Base-by-base conservation (phyloP, 495 filamentous ascomycete species). In the Penicillium diatomitis region DNA sequence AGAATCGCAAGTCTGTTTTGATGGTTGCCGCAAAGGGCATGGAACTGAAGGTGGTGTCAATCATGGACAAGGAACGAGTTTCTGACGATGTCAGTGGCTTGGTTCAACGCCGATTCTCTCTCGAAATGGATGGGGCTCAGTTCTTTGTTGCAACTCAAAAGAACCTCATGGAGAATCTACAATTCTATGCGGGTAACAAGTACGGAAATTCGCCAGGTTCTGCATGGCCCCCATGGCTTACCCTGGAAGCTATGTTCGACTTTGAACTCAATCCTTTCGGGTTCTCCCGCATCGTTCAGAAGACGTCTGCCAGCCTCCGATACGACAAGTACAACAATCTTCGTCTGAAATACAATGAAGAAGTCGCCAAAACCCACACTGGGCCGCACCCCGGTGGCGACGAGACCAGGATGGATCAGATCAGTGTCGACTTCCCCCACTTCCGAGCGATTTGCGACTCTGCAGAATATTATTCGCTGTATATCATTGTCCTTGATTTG, bases 251-350 rank as follows among this genome's bases (percentile, higher is more conserved):
- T 49, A 96, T 96, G 85, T 96, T 96, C 53, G 90, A 97, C 68
- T 98, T 96, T 68, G 70, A 88, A 46, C 72, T 85, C 12, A 85
- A 90, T 60, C 91, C 92, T 1, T 96, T 95, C 60, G 92, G 94
- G 31, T 97, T 96, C 72, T 90, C 88, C 53, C 80, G 94, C 30
- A 88, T 97, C 31, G 88, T 98, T 38, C 87, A 96, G 56, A 86
- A 87, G 64, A 98, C 92, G 5, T 97, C 92, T 2, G 91, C 91
- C 33, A 90, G 81, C 61, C 73, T 98, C 44, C 83, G 90, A 49
- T 97, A 94, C 59, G 91, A 98, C 73, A 97, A 97, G 65, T 96
- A 90, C 76, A 98, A 98, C 65, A 92, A 90, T 36, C 80, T 98
- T 41, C 89, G 92, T 42, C 72, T 98, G 49, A 98, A 98, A 67